Conservation (phyloP, 2,329 filamentous ascomycete genomes). For the Epicoccum nigrum region DNA sequence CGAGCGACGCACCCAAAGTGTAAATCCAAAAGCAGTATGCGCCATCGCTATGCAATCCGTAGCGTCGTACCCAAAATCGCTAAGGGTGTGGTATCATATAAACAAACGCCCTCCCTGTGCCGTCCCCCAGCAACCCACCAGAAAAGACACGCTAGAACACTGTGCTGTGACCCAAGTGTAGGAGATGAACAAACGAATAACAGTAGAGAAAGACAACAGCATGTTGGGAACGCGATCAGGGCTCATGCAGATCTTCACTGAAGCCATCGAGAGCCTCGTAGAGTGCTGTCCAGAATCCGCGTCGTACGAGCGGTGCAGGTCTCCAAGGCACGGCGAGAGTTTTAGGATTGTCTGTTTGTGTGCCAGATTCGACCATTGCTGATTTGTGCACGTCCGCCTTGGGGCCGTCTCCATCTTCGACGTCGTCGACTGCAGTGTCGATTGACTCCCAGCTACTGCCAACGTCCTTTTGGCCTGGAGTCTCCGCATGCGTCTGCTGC, state of each 20-base stretch:
- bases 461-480: neutral
- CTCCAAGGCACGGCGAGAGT: slow-evolving; percentile 20
- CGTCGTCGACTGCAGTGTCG: slow-evolving; percentile 7
- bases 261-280: slow-evolving; percentile 30
- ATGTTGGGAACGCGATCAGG: neutral
- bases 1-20: neutral
- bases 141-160: neutral
- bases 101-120: slow-evolving; percentile 2
- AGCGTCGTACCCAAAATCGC: slow-evolving; percentile 7
- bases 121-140: neutral
- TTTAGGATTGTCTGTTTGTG: slow-evolving; percentile 6
- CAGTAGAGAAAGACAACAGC: neutral
- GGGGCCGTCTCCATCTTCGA: neutral
- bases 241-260: slow-evolving; percentile 18
- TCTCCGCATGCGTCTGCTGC: neutral
- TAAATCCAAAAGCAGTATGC: slow-evolving; percentile 1
- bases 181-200: neutral
- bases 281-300: slow-evolving; percentile 31
- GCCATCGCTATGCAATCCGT: slow-evolving; percentile 19
- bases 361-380: slow-evolving; percentile 13
- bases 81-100: slow-evolving; percentile 8
- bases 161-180: neutral
- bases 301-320: slow-evolving; percentile 10
- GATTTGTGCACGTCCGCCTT: slow-evolving; percentile 2
- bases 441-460: slow-evolving; percentile 12